Base-by-base conservation (phyloP, 306 rosid genomes). In the Clitoria ternatea region DNA sequence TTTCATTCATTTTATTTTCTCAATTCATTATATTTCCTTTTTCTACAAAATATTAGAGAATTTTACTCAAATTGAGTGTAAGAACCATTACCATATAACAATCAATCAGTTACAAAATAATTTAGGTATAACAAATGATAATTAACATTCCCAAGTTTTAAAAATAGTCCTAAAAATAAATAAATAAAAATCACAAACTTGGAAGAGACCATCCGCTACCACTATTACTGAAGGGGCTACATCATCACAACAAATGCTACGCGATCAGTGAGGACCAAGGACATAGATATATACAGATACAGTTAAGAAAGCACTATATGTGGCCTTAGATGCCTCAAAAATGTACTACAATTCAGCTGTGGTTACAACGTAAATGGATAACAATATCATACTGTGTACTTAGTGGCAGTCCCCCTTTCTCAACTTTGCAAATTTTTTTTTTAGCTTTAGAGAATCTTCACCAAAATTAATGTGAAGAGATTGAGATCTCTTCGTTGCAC, bases 301-400 rank as follows among this genome's bases (percentile, higher is more conserved):
- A 17, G 18, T 63, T 9, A 27, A 33, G 29, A 65, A 42, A 30
- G 50, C 73, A 65, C 79, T 55, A 62, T 53, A 11, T 43, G 77
- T 53, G 81, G 81, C 44, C n/a, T 35, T 19, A 22, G 35, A 18
- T 39, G 1, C 27, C 2, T 48, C 55, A 48, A 48, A 47, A 2
- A 47, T 18, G 18, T 47, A 47, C 4, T 17, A 0, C 2, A 15
- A 24, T 70, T 17, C 55, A 6, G 19, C 18, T 47, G 17, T 30
- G 29, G 20, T 18, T 17, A 26, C 26, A n/a, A n/a, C n/a, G n/a
- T n/a, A n/a, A n/a, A n/a, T n/a, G n/a, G n/a, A n/a, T n/a, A n/a
- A n/a, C n/a, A n/a, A n/a, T n/a, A n/a, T n/a, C n/a, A n/a, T n/a
- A n/a, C n/a, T n/a, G n/a, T n/a, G n/a, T n/a, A n/a, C n/a, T n/a